These are phyloP conservation scores for Colletotrichum theobromicola DNA, from an alignment of 2,329 filamentous ascomycete species.

Conservation along the genomic window DNA sequence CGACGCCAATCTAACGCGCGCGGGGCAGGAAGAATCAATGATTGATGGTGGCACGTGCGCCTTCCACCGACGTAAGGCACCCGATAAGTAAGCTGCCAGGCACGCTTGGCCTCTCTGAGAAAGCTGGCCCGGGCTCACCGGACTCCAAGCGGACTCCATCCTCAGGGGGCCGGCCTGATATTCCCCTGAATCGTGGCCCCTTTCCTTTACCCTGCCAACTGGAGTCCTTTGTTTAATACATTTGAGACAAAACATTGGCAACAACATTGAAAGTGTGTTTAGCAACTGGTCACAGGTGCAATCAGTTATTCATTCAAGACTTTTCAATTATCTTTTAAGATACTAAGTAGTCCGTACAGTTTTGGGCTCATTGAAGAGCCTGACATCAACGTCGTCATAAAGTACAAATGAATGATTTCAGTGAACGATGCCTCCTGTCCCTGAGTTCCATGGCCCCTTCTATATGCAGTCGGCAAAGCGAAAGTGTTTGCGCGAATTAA, in stretches of 20 bases:
- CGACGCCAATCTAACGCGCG: conserved; percentile 35
- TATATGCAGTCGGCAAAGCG: background rate
- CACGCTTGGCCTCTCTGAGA: background rate
- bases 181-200: conserved; percentile 11
- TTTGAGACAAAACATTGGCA: background rate
- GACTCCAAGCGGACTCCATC: background rate
- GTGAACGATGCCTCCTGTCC: background rate
- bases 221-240: background rate
- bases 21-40: background rate
- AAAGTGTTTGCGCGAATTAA: conserved; percentile 2
- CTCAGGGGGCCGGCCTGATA: conserved; percentile 2
- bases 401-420: background rate
- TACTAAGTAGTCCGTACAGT: background rate
- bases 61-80: background rate
- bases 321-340: background rate
- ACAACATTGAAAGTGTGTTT: background rate
- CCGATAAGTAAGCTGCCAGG: background rate
- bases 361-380: background rate
- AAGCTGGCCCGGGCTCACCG: conserved; percentile 18
- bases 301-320: background rate
- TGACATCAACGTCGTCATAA: conserved; percentile 12
- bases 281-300: background rate
- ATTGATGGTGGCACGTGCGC: conserved; percentile 7
- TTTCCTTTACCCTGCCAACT: background rate
- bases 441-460: background rate